phyloP scores from a whole-genome alignment of 345 rosid species.

The Moricandia arvensis region DNA sequence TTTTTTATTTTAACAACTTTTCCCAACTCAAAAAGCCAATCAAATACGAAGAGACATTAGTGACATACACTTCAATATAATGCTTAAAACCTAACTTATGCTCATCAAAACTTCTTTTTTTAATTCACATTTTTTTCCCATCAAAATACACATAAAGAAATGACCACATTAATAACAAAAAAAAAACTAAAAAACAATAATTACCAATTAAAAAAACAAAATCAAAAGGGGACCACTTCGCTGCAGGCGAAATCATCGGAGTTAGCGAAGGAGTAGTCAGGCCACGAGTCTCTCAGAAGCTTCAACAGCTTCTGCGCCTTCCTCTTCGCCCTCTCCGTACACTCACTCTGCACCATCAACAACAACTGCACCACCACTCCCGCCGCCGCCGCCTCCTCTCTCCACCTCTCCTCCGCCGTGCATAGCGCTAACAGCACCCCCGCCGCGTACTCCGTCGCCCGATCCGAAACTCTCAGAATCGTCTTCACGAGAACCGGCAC shows the following conservation, averaged over 20 bases:
- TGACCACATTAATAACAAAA: background rate
- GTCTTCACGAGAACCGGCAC: conserved; percentile 74
- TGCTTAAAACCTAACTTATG: background rate
- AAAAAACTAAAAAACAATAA: conserved; percentile 4
- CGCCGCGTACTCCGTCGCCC: conserved; percentile 92
- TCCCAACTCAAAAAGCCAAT: conserved; percentile 32
- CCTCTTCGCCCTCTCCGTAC: conserved; percentile 92
- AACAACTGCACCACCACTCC: conserved; percentile 81
- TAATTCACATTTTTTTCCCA: conserved; percentile 13
- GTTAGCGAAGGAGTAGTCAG: conserved; percentile 58
- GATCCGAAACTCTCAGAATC: conserved; percentile 74
- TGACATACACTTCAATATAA: background rate
- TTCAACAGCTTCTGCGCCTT: conserved; percentile 88
- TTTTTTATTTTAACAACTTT: conserved; percentile 22
- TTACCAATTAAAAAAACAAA: conserved; percentile 27
- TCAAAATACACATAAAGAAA: conserved; percentile 5
- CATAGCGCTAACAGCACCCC: conserved; percentile 79
- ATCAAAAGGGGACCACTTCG: conserved; percentile 71
- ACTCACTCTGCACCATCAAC: conserved; percentile 85
- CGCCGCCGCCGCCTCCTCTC: conserved; percentile 75
- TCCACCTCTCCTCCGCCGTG: conserved; percentile 62
- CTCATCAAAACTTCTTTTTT: conserved; percentile 3
- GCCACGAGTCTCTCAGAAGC: conserved; percentile 84
- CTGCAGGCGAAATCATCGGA: conserved; percentile 78
- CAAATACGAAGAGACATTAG: background rate